Evolutionary conservation across 208 protist species (phyloP), one percentile per base, ranked within the genome.

Genomic region (Crithidia bombi): DNA sequence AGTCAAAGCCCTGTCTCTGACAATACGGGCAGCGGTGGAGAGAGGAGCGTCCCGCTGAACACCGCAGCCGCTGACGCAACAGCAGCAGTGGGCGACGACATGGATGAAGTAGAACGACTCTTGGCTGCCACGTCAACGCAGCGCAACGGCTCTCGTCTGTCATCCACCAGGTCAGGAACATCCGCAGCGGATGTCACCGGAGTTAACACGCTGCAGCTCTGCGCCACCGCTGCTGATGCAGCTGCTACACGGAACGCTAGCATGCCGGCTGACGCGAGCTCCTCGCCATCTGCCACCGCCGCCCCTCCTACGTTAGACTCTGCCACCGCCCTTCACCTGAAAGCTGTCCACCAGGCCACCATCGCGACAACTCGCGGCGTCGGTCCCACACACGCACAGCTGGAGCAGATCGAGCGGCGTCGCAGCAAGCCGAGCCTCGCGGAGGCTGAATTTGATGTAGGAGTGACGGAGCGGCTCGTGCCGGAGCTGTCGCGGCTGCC

Each of bases 401-500:
- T 58, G 15, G 75, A 82, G 28, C 51, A 68, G 50, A 90, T 94
- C 26, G 91, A 96, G 59, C 82, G 91, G 0, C 84, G 91, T 15
- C 86, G 91, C 17, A 82, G 83, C 63, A 92, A 93, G 49, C 69
- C 70, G 36, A 75, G 86, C 17, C 50, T 96, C 0, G 44, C 73
- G 5, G 88, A 94, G 32, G 63, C 71, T 9, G 88, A 96, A 76
- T 92, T 92, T 65, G 75, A 82, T 23, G 81, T 84, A 1, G 89
- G 91, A 2, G 83, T 93, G 38, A 93, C 91, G 26, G 88, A 96
- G 59, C 82, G 91, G 21, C 69, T 96, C 3, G 82, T 92, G 62
- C 86, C 86, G 2, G 81, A 92, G 66, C 65, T 96, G 52, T 75
- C 79, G 23, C 84, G 91, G 26, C 73, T 94, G 51, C 49, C 86